Percentiles rank a stretch among this genome's conserved stretches.
Conservation (phyloP, 305 asterid genomes). For the Rubia peregrina region DNA sequence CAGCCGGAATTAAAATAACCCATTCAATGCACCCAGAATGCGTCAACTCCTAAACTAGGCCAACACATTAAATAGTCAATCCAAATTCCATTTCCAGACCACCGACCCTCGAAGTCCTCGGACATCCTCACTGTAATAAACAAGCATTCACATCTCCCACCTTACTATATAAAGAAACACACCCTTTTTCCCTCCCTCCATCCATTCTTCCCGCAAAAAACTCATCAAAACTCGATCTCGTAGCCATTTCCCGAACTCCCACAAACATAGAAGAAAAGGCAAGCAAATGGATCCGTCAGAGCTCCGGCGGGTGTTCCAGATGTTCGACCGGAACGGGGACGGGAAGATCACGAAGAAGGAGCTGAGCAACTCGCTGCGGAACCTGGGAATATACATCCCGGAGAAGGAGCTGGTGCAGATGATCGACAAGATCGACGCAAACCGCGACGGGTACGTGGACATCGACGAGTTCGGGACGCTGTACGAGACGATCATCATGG, state of each 20-base stretch:
- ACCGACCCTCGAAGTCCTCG: slow-evolving; percentile 12
- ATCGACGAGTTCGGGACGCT: slow-evolving; percentile 48
- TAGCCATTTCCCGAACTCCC: not conserved
- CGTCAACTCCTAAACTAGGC: not conserved
- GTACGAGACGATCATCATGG: slow-evolving; percentile 38
- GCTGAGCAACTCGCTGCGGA: slow-evolving; percentile 41
- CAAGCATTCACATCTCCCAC: not conserved
- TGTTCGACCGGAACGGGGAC: slow-evolving; percentile 63
- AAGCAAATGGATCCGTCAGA: slow-evolving; percentile 34
- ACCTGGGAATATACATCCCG: slow-evolving; percentile 45
- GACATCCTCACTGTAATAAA: slow-evolving; percentile 15
- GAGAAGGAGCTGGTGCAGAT: slow-evolving; percentile 48
- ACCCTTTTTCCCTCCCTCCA: not conserved
- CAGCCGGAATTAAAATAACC: not conserved
- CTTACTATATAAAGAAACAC: not conserved
- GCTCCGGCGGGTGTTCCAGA: slow-evolving; percentile 46
- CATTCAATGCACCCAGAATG: not conserved
- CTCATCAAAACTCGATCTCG: not conserved
- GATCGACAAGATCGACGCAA: slow-evolving; percentile 47
- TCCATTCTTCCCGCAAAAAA: not conserved
- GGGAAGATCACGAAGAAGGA: slow-evolving; percentile 46
- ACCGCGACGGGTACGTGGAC: slow-evolving; percentile 55
- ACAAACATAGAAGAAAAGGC: not conserved
- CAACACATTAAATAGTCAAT: not conserved
- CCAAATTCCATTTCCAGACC: slow-evolving; percentile 1